Evolutionary conservation across 2,329 filamentous ascomycete species (phyloP).

Genomic region (Pseudogymnoascus sp.): DNA sequence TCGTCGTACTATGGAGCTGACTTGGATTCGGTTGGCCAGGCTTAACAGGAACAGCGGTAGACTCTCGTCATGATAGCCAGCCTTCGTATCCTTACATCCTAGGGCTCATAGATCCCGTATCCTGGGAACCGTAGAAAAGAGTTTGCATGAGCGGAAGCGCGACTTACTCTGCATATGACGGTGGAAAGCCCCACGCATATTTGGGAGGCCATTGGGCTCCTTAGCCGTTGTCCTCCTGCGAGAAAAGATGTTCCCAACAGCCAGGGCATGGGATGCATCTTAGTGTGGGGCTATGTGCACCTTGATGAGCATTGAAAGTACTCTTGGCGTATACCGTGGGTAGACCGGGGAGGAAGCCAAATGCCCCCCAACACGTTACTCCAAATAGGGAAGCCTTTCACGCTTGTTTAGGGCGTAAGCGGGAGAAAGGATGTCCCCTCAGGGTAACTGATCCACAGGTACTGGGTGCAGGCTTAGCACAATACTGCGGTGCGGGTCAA

Average conservation of each 20-base stretch:
- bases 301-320: neutral
- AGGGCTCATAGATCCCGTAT: neutral
- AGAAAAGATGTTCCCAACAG: conserved; percentile 1
- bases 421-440: neutral
- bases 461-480: neutral
- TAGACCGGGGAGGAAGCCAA: conserved; percentile 4
- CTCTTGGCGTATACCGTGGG: neutral
- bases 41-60: neutral
- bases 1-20: neutral
- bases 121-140: neutral
- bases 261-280: neutral
- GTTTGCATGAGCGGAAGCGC: neutral
- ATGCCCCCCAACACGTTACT: neutral
- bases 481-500: neutral
- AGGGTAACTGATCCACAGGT: conserved; percentile 6
- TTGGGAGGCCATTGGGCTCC: conserved; percentile 3
- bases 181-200: neutral
- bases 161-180: neutral
- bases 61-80: conserved; percentile 2
- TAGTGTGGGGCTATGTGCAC: neutral
- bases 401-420: neutral
- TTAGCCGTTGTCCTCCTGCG: neutral
- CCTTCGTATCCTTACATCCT: neutral
- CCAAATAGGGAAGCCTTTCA: neutral
- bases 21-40: neutral